phyloP scores from a whole-genome alignment of 441 rosid species.

The Rhodomyrtus psidioides region DNA sequence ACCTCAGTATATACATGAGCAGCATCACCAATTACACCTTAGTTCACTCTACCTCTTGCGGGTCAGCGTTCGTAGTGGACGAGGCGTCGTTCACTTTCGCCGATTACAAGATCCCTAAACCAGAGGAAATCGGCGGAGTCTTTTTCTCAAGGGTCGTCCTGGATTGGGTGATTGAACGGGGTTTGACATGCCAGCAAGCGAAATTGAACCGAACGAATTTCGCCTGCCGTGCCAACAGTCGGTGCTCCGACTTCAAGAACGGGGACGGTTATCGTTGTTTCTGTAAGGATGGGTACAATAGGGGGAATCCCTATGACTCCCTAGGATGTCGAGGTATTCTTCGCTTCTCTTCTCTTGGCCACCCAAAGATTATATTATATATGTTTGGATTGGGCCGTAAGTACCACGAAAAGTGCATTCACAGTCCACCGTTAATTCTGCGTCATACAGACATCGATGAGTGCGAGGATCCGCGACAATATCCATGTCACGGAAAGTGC shows the following conservation, averaged over 20 bases:
- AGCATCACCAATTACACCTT: neutral
- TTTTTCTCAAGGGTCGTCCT: neutral
- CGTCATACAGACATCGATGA: neutral
- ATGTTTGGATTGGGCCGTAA: neutral
- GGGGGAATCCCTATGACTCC: neutral
- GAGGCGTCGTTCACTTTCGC: neutral
- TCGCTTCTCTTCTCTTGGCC: neutral
- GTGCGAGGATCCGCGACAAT: rapidly evolving
- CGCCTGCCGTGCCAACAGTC: neutral
- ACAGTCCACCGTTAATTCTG: too few species aligned
- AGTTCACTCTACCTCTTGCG: neutral
- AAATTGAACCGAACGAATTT: neutral
- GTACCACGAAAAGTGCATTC: neutral
- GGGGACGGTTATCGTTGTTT: neutral
- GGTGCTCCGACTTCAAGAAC: neutral
- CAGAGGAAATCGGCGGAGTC: rapidly evolving
- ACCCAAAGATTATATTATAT: too few species aligned
- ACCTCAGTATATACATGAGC: rapidly evolving
- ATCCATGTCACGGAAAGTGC: neutral
- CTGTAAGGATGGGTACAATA: neutral
- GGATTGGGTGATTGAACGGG: neutral
- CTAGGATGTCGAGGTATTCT: neutral
- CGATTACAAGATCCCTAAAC: neutral
- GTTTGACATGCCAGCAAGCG: neutral
- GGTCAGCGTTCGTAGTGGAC: neutral